Conservation (phyloP, 2,329 filamentous ascomycete species). For the Colletotrichum musae region DNA sequence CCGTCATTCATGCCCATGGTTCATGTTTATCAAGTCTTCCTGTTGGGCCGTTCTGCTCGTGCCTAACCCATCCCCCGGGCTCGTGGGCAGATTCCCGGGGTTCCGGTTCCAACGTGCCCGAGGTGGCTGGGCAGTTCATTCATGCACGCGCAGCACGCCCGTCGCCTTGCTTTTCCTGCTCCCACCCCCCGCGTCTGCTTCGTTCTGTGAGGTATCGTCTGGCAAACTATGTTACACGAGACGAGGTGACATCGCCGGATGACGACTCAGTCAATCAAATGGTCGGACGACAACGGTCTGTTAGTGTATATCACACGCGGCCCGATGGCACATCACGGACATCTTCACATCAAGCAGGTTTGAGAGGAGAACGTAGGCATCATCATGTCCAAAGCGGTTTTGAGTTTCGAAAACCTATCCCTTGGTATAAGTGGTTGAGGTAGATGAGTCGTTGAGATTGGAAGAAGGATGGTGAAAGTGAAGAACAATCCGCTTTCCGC, state of each 20-base stretch:
- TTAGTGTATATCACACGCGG: slow-evolving; percentile 4
- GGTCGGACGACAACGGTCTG: slow-evolving; percentile 17
- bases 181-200: background rate
- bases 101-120: background rate
- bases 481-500: slow-evolving; percentile 36
- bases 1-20: too few species aligned
- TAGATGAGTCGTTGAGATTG: slow-evolving; percentile 37
- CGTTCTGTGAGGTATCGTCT: slow-evolving; percentile 12
- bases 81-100: slow-evolving; percentile 1
- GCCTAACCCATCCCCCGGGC: background rate
- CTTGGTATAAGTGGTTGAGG: slow-evolving; percentile 8
- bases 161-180: background rate
- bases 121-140: background rate
- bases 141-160: background rate
- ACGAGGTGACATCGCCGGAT: slow-evolving; percentile 23
- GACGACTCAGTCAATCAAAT: slow-evolving; percentile 9
- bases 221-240: slow-evolving; percentile 23
- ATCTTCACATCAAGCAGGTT: background rate
- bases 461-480: slow-evolving; percentile 35
- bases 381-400: slow-evolving; percentile 11
- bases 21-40: too few species aligned
- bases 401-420: slow-evolving; percentile 14
- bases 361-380: background rate
- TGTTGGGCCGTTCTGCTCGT: background rate
- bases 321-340: slow-evolving; percentile 26